Percentiles rank a stretch among this genome's conserved stretches.
phyloP scores from a whole-genome alignment of 1,284 basidiomycete genomes.

The Chalciporus piperatoides region DNA sequence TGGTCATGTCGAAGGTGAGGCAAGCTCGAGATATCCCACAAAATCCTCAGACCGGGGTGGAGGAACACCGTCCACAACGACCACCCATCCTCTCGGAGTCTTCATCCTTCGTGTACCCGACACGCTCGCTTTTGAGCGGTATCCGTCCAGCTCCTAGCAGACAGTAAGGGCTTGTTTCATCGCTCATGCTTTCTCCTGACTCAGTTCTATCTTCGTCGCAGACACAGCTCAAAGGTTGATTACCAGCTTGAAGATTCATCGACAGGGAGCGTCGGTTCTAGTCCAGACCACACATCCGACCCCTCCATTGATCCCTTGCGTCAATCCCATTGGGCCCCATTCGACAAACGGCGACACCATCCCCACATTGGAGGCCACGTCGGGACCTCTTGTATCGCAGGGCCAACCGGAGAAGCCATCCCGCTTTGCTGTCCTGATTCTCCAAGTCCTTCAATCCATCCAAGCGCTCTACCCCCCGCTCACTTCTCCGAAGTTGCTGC shows the following conservation, averaged over 20 bases:
- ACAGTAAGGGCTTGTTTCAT: background rate
- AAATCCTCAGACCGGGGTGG: background rate
- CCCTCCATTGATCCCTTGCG: background rate
- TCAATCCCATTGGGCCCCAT: background rate
- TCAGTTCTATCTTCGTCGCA: background rate
- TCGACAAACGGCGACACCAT: background rate
- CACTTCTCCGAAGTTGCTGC: conserved; percentile 31
- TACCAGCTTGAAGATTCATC: background rate
- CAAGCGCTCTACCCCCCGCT: conserved; percentile 25
- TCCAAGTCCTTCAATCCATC: background rate
- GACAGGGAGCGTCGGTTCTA: background rate
- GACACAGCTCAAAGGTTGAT: background rate
- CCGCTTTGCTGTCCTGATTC: background rate
- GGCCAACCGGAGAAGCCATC: background rate
- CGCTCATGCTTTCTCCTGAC: background rate
- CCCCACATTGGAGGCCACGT: background rate
- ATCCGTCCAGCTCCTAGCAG: conserved; percentile 7
- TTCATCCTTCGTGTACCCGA: conserved; percentile 16
- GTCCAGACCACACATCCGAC: background rate
- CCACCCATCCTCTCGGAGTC: background rate
- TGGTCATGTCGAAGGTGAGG: background rate
- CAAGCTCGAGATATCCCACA: background rate
- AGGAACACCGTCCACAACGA: background rate
- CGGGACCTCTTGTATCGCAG: background rate
- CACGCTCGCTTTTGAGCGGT: conserved; percentile 15